These are phyloP conservation scores for Debaryomyces robertsiae DNA, from an alignment of 1,139 yeast genomes.

Conservation along the genomic window DNA sequence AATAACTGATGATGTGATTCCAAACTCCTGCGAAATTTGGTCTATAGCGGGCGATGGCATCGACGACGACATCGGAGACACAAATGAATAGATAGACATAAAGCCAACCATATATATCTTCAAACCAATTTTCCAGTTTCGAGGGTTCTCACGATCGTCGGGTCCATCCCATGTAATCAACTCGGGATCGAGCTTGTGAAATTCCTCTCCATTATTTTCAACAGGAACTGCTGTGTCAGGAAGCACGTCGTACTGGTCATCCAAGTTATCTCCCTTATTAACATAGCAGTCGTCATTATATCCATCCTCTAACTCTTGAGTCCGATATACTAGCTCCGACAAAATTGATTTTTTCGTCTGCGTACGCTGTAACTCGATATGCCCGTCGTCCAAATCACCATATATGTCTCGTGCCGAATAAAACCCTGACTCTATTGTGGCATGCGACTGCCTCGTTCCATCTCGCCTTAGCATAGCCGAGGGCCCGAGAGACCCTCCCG, in stretches of 20 bases:
- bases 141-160: constrained; percentile 43
- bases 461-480: constrained; percentile 18
- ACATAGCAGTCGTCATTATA: background rate
- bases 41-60: constrained; percentile 48
- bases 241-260: constrained; percentile 3
- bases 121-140: constrained; percentile 36
- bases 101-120: constrained; percentile 35
- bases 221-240: constrained; percentile 9
- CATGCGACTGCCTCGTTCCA: constrained; percentile 14
- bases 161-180: constrained; percentile 44
- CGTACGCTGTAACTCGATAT: constrained; percentile 37
- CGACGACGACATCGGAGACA: constrained; percentile 50
- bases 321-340: constrained; percentile 34
- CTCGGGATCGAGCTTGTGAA: constrained; percentile 43
- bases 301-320: constrained; percentile 13
- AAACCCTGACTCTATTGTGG: constrained; percentile 8
- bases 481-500: constrained; percentile 18
- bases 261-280: constrained; percentile 2
- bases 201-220: constrained; percentile 38
- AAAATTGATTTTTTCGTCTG: constrained; percentile 43
- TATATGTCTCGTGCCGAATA: constrained; percentile 38
- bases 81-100: constrained; percentile 45
- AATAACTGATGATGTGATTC: constrained; percentile 32
- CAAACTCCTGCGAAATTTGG: constrained; percentile 36
- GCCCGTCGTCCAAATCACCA: constrained; percentile 34